Evolutionary conservation across 495 filamentous ascomycete genomes (phyloP).

Genomic region (Chaetomium cochliodes): DNA sequence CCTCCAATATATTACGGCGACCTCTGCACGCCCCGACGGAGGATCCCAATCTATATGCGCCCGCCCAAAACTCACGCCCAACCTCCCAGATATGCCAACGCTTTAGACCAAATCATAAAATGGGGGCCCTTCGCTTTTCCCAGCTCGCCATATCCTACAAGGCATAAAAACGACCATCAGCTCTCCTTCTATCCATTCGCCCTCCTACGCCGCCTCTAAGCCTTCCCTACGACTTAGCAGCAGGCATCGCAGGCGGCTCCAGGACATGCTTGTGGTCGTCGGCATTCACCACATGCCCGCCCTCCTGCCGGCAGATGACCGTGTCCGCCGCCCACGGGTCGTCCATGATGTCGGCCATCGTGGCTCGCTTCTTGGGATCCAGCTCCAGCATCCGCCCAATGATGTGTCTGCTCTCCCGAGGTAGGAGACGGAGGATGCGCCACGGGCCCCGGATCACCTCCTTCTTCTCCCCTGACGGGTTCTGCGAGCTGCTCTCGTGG

Average conservation of each 20-base stretch:
- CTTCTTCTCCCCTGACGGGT: slow-evolving; percentile 55
- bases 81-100: not conserved
- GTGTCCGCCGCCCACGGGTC: slow-evolving; percentile 88
- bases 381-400: slow-evolving; percentile 92
- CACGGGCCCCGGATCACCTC: slow-evolving; percentile 90
- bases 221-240: slow-evolving; percentile 21
- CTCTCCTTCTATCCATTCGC: not conserved
- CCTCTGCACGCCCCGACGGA: not conserved
- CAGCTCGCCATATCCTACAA: slow-evolving; percentile 8
- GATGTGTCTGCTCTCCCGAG: slow-evolving; percentile 83
- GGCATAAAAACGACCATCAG: not conserved
- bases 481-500: slow-evolving; percentile 19
- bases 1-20: not conserved
- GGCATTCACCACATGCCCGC: slow-evolving; percentile 46
- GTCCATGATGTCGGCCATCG: slow-evolving; percentile 75
- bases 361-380: slow-evolving; percentile 79
- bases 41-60: slow-evolving; percentile 13
- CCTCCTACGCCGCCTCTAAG: not conserved
- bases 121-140: not conserved
- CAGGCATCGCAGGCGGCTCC: slow-evolving; percentile 48
- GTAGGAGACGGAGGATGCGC: slow-evolving; percentile 86
- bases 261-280: slow-evolving; percentile 54
- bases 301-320: slow-evolving; percentile 54
- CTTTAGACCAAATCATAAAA: not conserved
- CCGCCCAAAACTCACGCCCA: slow-evolving; percentile 3